Conservation (phyloP, 1,284 basidiomycete species). For the Marasmius oreades region DNA sequence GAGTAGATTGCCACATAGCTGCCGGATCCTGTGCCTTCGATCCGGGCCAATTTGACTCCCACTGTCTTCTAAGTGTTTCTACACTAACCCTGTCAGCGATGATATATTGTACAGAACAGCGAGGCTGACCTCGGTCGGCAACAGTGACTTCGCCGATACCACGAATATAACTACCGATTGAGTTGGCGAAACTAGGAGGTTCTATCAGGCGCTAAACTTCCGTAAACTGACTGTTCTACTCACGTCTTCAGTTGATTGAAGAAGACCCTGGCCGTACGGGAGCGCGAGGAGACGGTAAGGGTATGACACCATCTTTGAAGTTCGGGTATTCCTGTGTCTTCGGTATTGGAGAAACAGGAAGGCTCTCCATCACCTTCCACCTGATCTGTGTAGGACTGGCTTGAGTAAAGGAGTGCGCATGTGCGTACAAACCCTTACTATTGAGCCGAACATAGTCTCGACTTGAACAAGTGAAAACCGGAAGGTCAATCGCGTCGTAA, state of each 20-base stretch:
- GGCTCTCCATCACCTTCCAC: conserved; percentile 57
- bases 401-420: conserved; percentile 7
- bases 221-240: conserved; percentile 26
- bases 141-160: background rate
- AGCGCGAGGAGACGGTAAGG: conserved; percentile 51
- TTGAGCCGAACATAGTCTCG: conserved; percentile 57
- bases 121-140: background rate
- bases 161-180: background rate
- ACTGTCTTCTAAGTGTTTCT: background rate
- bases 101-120: too few species aligned
- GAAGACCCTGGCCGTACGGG: conserved; percentile 47
- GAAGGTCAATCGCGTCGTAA: conserved; percentile 54
- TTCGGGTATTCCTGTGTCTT: conserved; percentile 54
- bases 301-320: conserved; percentile 58
- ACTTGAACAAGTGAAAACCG: conserved; percentile 59
- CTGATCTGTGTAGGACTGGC: conserved; percentile 33
- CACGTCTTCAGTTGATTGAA: conserved; percentile 46
- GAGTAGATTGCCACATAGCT: background rate
- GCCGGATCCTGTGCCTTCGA: background rate
- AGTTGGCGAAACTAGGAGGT: background rate
- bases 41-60: background rate
- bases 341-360: conserved; percentile 48
- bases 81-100: background rate
- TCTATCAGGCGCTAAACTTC: background rate
- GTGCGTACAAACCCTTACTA: conserved; percentile 25